Evolutionary conservation across 306 rosid species (phyloP).

Genomic region (Nissolia schottii): DNA sequence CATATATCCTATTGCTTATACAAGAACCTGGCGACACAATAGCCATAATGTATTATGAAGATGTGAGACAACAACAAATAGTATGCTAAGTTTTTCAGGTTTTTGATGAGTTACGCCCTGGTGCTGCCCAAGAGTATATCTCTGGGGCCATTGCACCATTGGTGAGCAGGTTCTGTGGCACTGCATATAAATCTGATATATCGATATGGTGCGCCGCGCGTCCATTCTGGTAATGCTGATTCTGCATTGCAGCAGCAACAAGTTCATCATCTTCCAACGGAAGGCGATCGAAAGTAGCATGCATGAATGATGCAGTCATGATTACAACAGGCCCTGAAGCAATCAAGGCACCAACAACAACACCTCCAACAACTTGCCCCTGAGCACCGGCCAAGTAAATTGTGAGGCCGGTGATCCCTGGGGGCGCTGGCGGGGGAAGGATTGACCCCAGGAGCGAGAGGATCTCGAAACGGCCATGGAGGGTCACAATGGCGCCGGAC

Average conservation of each 20-base stretch:
- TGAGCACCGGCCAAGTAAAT: slow-evolving; percentile 73
- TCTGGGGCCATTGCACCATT: slow-evolving; percentile 59
- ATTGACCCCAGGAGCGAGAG: slow-evolving; percentile 68
- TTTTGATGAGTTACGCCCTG: slow-evolving; percentile 52
- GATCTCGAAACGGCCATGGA: slow-evolving; percentile 79
- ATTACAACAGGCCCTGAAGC: slow-evolving; percentile 76
- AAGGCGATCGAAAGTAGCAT: slow-evolving; percentile 67
- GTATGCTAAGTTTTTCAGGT: slow-evolving; percentile 31
- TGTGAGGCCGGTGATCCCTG: slow-evolving; percentile 69
- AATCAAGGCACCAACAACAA: slow-evolving; percentile 64
- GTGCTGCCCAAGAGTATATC: slow-evolving; percentile 64
- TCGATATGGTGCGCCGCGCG: slow-evolving; percentile 59
- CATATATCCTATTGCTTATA: slow-evolving; percentile 17
- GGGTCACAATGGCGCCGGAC: slow-evolving; percentile 65
- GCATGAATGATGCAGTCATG: slow-evolving; percentile 86
- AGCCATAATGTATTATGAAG: slow-evolving; percentile 16
- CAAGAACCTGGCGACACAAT: slow-evolving; percentile 1
- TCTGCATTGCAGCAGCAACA: slow-evolving; percentile 50
- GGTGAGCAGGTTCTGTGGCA: slow-evolving; percentile 69
- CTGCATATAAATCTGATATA: slow-evolving; percentile 55
- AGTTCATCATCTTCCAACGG: slow-evolving; percentile 70
- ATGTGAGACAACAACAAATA: slow-evolving; percentile 12
- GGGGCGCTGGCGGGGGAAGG: slow-evolving; percentile 81
- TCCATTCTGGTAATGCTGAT: slow-evolving; percentile 56
- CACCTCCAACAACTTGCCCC: slow-evolving; percentile 82